Percentiles rank a stretch among this genome's conserved stretches.
phyloP scores from a whole-genome alignment of 2,329 filamentous ascomycete species.

The Endothia cerciana region DNA sequence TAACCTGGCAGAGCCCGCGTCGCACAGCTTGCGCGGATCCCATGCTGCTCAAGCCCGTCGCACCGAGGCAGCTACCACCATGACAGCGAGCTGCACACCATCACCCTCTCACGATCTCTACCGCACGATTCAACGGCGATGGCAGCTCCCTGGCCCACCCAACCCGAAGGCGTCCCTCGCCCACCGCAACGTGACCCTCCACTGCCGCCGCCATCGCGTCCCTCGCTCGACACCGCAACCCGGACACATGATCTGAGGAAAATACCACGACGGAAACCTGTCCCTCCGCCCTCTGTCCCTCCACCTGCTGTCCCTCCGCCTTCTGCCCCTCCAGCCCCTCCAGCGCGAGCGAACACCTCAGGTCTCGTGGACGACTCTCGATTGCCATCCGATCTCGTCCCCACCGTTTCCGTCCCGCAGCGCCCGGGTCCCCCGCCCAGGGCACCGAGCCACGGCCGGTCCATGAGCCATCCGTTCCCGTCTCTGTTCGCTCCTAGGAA shows the following conservation, averaged over 20 bases:
- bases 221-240: constrained; percentile 9
- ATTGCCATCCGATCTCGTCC: constrained; percentile 47
- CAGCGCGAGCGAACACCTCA: constrained; percentile 12
- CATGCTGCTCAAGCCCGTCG: constrained; percentile 15
- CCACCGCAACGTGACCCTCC: constrained; percentile 26
- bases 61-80: constrained; percentile 21
- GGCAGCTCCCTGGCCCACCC: constrained; percentile 26
- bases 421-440: constrained; percentile 27
- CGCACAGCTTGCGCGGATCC: constrained; percentile 1
- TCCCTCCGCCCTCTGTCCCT: constrained; percentile 2
- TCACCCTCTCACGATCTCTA: constrained; percentile 24
- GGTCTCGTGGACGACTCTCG: constrained; percentile 17
- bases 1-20: neutral
- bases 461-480: constrained; percentile 80
- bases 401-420: constrained; percentile 39
- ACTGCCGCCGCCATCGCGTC: constrained; percentile 21
- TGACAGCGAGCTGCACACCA: constrained; percentile 26
- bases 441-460: constrained; percentile 57
- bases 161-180: constrained; percentile 18
- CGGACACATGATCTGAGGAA: constrained; percentile 15
- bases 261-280: constrained; percentile 22
- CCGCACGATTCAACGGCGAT: constrained; percentile 20
- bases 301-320: neutral
- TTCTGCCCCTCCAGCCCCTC: neutral
- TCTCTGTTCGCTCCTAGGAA: constrained; percentile 67